Evolutionary conservation across 306 rosid species (phyloP).

Genomic region (Ochetophila trinervis): DNA sequence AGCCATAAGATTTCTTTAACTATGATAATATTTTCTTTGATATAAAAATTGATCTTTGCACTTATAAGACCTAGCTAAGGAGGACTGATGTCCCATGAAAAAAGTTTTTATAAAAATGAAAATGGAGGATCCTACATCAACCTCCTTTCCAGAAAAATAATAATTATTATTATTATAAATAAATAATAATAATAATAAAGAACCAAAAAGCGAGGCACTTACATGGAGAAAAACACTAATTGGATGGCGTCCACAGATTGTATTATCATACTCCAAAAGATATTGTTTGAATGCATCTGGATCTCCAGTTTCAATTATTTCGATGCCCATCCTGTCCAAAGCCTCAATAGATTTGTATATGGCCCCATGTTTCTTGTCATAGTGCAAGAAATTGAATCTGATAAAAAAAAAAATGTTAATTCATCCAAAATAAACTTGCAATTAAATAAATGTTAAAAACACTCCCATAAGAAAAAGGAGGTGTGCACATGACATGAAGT

Average conservation of each 20-base stretch:
- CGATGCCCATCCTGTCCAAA: conserved; percentile 96
- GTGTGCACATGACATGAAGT: neutral
- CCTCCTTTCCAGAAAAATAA: neutral
- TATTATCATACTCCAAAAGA: conserved; percentile 69
- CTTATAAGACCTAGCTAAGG: too few species aligned
- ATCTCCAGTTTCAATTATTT: conserved; percentile 87
- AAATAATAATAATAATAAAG: neutral
- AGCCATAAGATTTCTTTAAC: too few species aligned
- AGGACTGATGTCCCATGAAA: too few species aligned
- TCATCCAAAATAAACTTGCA: conserved; percentile 4
- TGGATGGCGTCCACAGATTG: conserved; percentile 97
- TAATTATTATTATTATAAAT: too few species aligned
- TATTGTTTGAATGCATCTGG: conserved; percentile 85
- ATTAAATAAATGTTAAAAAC: conserved; percentile 5
- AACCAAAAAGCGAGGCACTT: conserved; percentile 30
- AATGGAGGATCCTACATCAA: neutral
- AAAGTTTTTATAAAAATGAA: neutral
- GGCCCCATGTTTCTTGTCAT: conserved; percentile 88
- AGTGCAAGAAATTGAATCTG: conserved; percentile 74
- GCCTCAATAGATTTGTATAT: conserved; percentile 93
- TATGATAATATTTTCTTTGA: too few species aligned
- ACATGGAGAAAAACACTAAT: conserved; percentile 96
- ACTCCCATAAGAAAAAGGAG: too few species aligned
- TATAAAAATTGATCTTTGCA: too few species aligned
- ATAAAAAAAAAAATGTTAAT: conserved; percentile 20